Evolutionary conservation across 192 early-diverging fungal species (phyloP), one percentile per base, ranked within the genome.

Genomic region (Podila horticola): DNA sequence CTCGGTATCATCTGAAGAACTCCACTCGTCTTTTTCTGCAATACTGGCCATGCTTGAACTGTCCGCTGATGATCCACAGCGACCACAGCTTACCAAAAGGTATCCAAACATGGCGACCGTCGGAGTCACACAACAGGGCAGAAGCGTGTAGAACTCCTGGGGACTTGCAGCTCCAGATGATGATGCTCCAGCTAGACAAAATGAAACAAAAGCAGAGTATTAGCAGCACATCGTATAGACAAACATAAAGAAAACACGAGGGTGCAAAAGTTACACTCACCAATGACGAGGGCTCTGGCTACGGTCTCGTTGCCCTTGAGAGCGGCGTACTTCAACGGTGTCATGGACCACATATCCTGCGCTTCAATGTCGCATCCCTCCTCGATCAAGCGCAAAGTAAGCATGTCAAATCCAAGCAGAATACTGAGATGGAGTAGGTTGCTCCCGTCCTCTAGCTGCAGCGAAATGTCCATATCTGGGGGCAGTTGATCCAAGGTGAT

Each of bases 401-500:
- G 22, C 4, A 30, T 26, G 34, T 64, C 34, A 38, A 81, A 65
- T 0, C 77, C 71, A 13, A 81, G 17, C 8, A 73, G n/a, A 10
- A 73, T 69, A 15, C 64, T 62, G 22, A 81, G 71, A 48, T 81
- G 77, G 19, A 81, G 52, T 45, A 81, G 1, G 22, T 69, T 81
- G 59, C 66, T 81, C 15, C 77, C 77, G 31, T 81, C 77, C 7
- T 81, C 77, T 52, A 81, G 34, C 17, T 81, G 77, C 26, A 81
- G n/a, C 4, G 77, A 81, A 36, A 81, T 73, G 36, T 81, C 77
- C 28, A 81, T 49, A 0, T 59, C 58, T 4, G 38, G 45, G 1
- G 77, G 71, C 20, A 81, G 3, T 6, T 58, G 36, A 12, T 81
- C 62, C 30, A 81, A 41, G 0, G 67, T 81, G 29, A 60, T 33